These are phyloP conservation scores for Backusella liffmaniae DNA, from an alignment of 192 early-diverging fungal genomes.

Conservation along the genomic window DNA sequence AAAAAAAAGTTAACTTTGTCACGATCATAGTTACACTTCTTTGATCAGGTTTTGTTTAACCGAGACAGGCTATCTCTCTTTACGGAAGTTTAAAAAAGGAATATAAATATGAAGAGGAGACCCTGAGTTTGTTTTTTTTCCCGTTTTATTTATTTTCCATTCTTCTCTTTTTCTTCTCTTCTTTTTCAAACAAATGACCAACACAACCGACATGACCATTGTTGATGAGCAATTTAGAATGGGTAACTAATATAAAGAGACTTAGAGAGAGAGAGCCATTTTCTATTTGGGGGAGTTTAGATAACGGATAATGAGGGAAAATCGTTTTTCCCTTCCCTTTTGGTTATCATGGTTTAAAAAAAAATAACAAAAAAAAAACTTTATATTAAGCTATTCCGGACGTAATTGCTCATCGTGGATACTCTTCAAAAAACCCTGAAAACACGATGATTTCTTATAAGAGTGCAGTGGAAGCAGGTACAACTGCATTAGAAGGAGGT, in stretches of 20 bases:
- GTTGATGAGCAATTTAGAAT: neutral
- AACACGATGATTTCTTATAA: slow-evolving; percentile 53
- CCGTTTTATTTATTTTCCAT: neutral
- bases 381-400: slow-evolving; percentile 16
- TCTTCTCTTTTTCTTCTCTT: neutral
- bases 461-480: slow-evolving; percentile 50
- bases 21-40: neutral
- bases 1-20: too few relatives aligned
- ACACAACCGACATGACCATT: neutral
- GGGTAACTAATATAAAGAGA: neutral
- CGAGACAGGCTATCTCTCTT: neutral
- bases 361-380: neutral
- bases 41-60: neutral
- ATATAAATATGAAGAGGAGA: neutral
- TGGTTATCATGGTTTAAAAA: neutral
- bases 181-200: neutral
- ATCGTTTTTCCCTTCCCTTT: neutral
- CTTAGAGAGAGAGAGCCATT: neutral
- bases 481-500: slow-evolving; percentile 51
- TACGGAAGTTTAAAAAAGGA: neutral
- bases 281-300: neutral
- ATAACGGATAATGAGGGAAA: neutral
- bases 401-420: slow-evolving; percentile 48
- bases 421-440: slow-evolving; percentile 49
- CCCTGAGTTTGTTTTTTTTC: neutral